These are phyloP conservation scores for Candida tropicalis DNA, from an alignment of 1,139 yeast genomes.

Conservation along the genomic window DNA sequence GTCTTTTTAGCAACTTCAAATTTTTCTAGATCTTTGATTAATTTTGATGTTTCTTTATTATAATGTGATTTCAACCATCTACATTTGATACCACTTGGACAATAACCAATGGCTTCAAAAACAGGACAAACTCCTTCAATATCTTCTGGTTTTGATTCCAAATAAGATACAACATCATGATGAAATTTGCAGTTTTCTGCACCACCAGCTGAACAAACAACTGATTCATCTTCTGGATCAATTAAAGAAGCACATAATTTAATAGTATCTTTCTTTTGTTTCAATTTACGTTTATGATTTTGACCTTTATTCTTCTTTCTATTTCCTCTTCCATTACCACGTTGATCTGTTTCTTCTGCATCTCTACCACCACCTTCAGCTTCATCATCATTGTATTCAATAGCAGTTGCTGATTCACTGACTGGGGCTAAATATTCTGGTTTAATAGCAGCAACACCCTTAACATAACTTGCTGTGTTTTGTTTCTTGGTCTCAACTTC, in stretches of 20 bases:
- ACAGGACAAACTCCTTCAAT: slow-evolving; percentile 83
- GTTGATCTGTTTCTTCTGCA: slow-evolving; percentile 22
- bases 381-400: slow-evolving; percentile 54
- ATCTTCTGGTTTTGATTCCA: slow-evolving; percentile 69
- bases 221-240: slow-evolving; percentile 50
- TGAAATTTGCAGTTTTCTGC: slow-evolving; percentile 70
- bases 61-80: slow-evolving; percentile 86
- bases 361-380: slow-evolving; percentile 46
- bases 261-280: slow-evolving; percentile 66
- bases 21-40: slow-evolving; percentile 46
- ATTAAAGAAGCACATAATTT: slow-evolving; percentile 66
- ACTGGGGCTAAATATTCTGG: slow-evolving; percentile 54
- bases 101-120: slow-evolving; percentile 75
- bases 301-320: slow-evolving; percentile 75
- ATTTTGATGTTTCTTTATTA: slow-evolving; percentile 46
- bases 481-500: slow-evolving; percentile 25
- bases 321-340: slow-evolving; percentile 29
- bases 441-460: slow-evolving; percentile 70
- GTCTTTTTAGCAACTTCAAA: slow-evolving; percentile 32
- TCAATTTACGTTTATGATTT: slow-evolving; percentile 82
- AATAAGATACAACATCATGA: slow-evolving; percentile 71
- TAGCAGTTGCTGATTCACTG: slow-evolving; percentile 19
- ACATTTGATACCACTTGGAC: slow-evolving; percentile 92
- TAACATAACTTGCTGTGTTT: slow-evolving; percentile 22
- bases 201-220: slow-evolving; percentile 69